Evolutionary conservation across 805 yeast species (phyloP).

Genomic region (Starmerella geochares): DNA sequence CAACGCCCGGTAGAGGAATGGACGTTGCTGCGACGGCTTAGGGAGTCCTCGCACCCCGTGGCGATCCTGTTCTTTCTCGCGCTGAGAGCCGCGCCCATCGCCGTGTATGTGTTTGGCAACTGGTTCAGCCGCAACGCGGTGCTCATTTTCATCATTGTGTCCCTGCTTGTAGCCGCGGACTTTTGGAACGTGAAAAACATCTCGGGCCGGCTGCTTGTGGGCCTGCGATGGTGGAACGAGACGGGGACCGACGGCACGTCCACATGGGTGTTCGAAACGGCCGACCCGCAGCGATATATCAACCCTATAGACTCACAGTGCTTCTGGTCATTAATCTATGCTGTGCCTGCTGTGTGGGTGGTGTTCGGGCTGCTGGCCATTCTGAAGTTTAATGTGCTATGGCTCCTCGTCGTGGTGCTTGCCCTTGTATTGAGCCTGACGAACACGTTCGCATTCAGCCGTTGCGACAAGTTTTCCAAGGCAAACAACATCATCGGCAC

Average conservation of each 20-base stretch:
- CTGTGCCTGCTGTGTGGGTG: slow-evolving; percentile 67
- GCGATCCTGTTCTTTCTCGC: slow-evolving; percentile 56
- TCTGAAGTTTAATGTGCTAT: slow-evolving; percentile 62
- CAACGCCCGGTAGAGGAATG: slow-evolving; percentile 18
- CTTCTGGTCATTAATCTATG: slow-evolving; percentile 74
- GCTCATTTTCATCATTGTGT: slow-evolving; percentile 65
- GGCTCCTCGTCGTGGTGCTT: slow-evolving; percentile 39
- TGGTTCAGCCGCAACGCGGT: slow-evolving; percentile 47
- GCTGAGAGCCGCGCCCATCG: slow-evolving; percentile 52
- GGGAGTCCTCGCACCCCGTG: slow-evolving; percentile 74
- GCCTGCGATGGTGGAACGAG: slow-evolving; percentile 94
- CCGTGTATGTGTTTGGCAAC: slow-evolving; percentile 61
- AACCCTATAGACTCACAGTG: slow-evolving; percentile 86
- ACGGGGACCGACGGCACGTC: slow-evolving; percentile 53
- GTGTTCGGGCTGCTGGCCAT: slow-evolving; percentile 67
- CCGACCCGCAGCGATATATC: slow-evolving; percentile 52
- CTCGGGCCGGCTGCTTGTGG: slow-evolving; percentile 80
- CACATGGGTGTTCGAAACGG: slow-evolving; percentile 81
- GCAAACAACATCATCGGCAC: slow-evolving; percentile 51
- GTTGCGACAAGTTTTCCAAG: slow-evolving; percentile 84
- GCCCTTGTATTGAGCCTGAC: slow-evolving; percentile 66
- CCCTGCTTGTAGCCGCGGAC: slow-evolving; percentile 72
- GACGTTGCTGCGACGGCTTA: slow-evolving; percentile 40
- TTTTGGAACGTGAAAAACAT: slow-evolving; percentile 91
- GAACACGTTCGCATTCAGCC: slow-evolving; percentile 80